phyloP scores from a whole-genome alignment of 2,329 filamentous ascomycete species.

The Fusarium nelsonii region DNA sequence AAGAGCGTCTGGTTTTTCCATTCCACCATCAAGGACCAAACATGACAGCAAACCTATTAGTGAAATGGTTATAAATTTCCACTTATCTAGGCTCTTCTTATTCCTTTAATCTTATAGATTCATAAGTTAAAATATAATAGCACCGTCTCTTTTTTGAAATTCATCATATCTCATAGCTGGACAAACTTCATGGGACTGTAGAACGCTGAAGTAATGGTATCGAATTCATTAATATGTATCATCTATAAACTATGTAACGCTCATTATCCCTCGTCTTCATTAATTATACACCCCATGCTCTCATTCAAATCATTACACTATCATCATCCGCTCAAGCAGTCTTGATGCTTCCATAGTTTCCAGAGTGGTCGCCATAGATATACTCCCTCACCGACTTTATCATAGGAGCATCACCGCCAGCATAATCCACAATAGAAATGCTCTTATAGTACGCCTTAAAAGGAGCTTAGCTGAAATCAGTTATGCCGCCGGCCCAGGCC shows the following conservation, averaged over 20 bases:
- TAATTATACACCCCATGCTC: constrained; percentile 16
- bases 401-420: constrained; percentile 52
- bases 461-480: constrained; percentile 59
- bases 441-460: constrained; percentile 61
- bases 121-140: no score
- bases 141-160: no score
- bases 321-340: constrained; percentile 5
- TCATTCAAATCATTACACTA: not conserved
- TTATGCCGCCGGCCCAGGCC: constrained; percentile 71
- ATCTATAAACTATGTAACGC: constrained; percentile 15
- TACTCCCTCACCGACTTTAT: constrained; percentile 57
- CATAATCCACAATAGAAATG: constrained; percentile 59
- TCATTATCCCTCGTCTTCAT: constrained; percentile 26
- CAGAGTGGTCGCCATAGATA: constrained; percentile 57
- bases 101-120: no score
- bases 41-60: no score
- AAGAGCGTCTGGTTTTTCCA: no score
- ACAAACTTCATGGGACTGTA: no score
- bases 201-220: no score
- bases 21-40: no score
- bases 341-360: constrained; percentile 58
- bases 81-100: no score
- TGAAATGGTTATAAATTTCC: no score
- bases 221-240: not conserved
- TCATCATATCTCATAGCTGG: no score